Evolutionary conservation across 352 stramenopile genomes (phyloP), one percentile per base, ranked within the genome.

Genomic region (Phytopythium ostracodes): DNA sequence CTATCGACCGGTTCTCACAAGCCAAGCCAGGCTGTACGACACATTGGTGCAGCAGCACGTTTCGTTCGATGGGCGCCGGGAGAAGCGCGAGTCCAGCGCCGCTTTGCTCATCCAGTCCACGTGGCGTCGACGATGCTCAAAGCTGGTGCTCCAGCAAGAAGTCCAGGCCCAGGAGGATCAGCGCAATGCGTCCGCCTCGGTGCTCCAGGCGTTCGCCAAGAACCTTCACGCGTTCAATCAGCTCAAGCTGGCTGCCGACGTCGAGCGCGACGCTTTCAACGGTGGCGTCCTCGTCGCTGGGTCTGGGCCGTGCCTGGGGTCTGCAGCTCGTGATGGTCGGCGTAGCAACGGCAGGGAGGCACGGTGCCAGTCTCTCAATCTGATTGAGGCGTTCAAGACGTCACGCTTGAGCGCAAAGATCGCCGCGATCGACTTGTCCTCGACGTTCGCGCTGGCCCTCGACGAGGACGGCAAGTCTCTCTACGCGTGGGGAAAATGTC

Each of bases 51-150:
- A 69, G 49, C 64, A 71, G 38, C 75, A 83, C 56, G 80, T 87
- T 43, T 84, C 72, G 11, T 75, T 83, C 33, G 79, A 91, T 15
- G 79, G 77, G 0, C 77, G 81, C 2, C 17, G 54, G 7, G 61
- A 73, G 20, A 61, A 57, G 12, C 74, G 80, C 5, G 57, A 64
- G 2, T 42, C 70, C 17, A 84, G 71, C 36, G 77, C 81, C 2
- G 75, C 67, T 1, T 52, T 81, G 25, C 43, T 91, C 47, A 84
- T 92, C 58, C 84, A 92, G 63, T 78, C 77, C 6, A 84, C 77
- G 29, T 92, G 79, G 81, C 73, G 82, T 17, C 72, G 81, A 1
- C 72, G 77, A 2, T 79, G 73, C 40, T 88, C 81, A 0, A 60
- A 69, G 9, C 59, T 76, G 0, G 65, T 73, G 10, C 65, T 67